Evolutionary conservation across 192 early-diverging fungal species (phyloP).

Genomic region (Backusella westeae): DNA sequence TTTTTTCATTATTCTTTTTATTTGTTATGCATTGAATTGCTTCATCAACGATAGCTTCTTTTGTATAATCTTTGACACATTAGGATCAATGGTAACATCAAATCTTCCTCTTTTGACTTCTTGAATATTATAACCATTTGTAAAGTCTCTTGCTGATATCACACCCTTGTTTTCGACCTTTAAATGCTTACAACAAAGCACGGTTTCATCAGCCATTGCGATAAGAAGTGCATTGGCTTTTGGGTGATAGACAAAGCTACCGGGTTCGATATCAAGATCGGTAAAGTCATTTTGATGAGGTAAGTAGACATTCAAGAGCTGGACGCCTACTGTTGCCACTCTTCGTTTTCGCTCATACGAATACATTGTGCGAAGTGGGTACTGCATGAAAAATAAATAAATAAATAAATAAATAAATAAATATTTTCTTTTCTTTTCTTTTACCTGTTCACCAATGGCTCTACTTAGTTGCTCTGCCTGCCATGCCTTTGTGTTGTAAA

Average conservation of each 20-base stretch:
- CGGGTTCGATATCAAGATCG: conserved; percentile 22
- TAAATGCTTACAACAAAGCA: conserved; percentile 46
- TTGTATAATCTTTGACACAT: not conserved
- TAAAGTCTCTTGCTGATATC: conserved; percentile 57
- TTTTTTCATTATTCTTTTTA: not conserved
- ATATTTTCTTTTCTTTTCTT: not conserved
- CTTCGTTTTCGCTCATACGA: conserved; percentile 19
- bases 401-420: conserved; percentile 17
- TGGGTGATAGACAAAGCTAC: conserved; percentile 39
- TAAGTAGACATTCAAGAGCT: conserved; percentile 41
- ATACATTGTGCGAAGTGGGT: conserved; percentile 53
- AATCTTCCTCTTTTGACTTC: not conserved
- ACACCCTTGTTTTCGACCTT: conserved; percentile 63
- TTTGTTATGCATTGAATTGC: not conserved
- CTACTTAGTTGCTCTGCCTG: conserved; percentile 64
- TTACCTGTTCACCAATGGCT: conserved; percentile 74
- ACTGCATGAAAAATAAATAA: conserved; percentile 33
- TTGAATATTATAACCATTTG: conserved; percentile 61
- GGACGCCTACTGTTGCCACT: conserved; percentile 16
- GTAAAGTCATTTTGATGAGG: conserved; percentile 23
- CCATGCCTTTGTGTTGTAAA: conserved; percentile 56
- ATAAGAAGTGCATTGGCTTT: conserved; percentile 40
- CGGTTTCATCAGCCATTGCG: conserved; percentile 48
- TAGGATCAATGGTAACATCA: not conserved
- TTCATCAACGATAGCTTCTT: not conserved